Evolutionary conservation across 345 rosid species (phyloP).

Genomic region (Kernera saxatilis): DNA sequence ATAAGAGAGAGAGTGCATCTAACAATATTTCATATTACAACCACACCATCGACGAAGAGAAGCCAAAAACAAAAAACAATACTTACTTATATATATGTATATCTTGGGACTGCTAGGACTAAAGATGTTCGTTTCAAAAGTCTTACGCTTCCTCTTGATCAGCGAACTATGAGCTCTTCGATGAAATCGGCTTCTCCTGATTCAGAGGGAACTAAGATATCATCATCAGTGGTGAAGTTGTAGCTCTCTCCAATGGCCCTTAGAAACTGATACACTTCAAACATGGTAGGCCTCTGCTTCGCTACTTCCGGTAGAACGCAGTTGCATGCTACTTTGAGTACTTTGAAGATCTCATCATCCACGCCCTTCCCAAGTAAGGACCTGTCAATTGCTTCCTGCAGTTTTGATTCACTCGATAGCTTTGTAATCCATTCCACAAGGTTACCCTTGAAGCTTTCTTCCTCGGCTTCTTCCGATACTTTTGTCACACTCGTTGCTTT

Average conservation of each 20-base stretch:
- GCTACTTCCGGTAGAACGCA: conserved; percentile 52
- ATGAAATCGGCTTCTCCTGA: conserved; percentile 46
- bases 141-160: conserved; percentile 10
- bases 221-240: conserved; percentile 68
- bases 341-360: conserved; percentile 71
- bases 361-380: conserved; percentile 51
- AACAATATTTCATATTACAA: conserved; percentile 12
- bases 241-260: conserved; percentile 82
- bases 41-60: conserved; percentile 2
- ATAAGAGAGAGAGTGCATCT: conserved; percentile 8
- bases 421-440: conserved; percentile 77
- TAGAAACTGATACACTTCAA: conserved; percentile 76
- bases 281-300: conserved; percentile 89
- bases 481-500: conserved; percentile 56
- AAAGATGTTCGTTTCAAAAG: conserved; percentile 3
- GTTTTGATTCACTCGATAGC: conserved; percentile 44
- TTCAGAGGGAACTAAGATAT: conserved; percentile 59
- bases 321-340: conserved; percentile 75
- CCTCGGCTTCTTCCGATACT: conserved; percentile 44
- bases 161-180: conserved; percentile 74
- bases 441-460: conserved; percentile 76
- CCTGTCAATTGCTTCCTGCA: conserved; percentile 58
- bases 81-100: conserved; percentile 6
- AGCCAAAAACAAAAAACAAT: conserved; percentile 15
- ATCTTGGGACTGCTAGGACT: conserved; percentile 13